Evolutionary conservation across 1,284 basidiomycete genomes (phyloP).

Genomic region (Cryptococcus sp.): DNA sequence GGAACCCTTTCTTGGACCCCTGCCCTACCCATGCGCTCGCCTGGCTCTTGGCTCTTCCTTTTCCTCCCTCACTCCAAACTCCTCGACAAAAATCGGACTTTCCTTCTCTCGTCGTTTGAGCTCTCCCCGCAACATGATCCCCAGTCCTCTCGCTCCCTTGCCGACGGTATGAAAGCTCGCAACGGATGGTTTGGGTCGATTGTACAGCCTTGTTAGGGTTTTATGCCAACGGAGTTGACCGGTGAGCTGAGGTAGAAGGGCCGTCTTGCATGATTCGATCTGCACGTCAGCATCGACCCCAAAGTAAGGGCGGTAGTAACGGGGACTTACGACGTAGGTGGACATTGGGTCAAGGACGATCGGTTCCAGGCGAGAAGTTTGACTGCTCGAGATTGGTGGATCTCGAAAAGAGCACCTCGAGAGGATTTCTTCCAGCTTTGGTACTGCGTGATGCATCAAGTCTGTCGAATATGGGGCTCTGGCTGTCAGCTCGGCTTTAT

Average conservation of each 20-base stretch:
- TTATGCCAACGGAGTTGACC: slow-evolving; percentile 44
- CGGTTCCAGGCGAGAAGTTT: slow-evolving; percentile 6
- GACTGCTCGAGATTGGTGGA: slow-evolving; percentile 10
- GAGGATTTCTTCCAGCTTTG: slow-evolving; percentile 34
- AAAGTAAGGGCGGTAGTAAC: neutral
- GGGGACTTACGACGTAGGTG: slow-evolving; percentile 32
- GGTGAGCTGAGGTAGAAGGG: slow-evolving; percentile 40
- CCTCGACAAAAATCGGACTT: slow-evolving; percentile 27
- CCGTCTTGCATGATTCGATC: slow-evolving; percentile 5
- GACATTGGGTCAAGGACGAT: slow-evolving; percentile 43
- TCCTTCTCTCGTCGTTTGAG: slow-evolving; percentile 29
- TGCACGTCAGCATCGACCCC: neutral
- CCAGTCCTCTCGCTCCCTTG: slow-evolving; percentile 42
- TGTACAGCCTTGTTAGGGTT: slow-evolving; percentile 37
- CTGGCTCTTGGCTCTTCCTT: slow-evolving; percentile 1
- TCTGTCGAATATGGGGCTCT: slow-evolving; percentile 42
- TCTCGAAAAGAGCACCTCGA: slow-evolving; percentile 29
- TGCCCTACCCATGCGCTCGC: neutral
- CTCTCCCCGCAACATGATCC: slow-evolving; percentile 44
- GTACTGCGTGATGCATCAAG: slow-evolving; percentile 42
- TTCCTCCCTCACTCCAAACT: slow-evolving; percentile 35
- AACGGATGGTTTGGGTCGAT: slow-evolving; percentile 25
- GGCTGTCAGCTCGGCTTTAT: neutral
- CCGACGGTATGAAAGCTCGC: slow-evolving; percentile 40
- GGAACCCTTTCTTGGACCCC: too few relatives aligned